These are phyloP conservation scores for Cynanchum wilfordii DNA, from an alignment of 257 asterid species.

Conservation along the genomic window DNA sequence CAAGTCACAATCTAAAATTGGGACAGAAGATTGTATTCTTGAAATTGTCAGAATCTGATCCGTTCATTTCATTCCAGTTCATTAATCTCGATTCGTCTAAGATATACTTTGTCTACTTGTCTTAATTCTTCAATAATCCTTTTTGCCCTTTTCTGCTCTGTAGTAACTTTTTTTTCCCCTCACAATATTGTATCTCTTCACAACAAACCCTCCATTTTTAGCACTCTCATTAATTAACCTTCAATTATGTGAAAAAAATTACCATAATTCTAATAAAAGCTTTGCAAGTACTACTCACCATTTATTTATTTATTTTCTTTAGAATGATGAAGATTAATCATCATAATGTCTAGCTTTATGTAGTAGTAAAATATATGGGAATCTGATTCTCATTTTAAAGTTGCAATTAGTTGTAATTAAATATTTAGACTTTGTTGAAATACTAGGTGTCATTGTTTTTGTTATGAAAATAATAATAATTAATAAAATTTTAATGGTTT, in stretches of 20 bases:
- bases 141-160: background rate
- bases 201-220: too few species aligned
- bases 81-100: background rate
- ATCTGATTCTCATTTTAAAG: slow-evolving; percentile 1
- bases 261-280: too few species aligned
- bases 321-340: background rate
- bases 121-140: background rate
- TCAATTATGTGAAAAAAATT: too few species aligned
- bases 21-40: slow-evolving; percentile 1
- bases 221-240: too few species aligned
- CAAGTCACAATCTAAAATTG: background rate
- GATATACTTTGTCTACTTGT: slow-evolving; percentile 4
- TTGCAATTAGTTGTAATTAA: background rate
- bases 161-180: too few species aligned
- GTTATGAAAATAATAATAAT: background rate
- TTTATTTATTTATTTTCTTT: background rate
- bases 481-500: too few species aligned
- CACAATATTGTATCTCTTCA: too few species aligned
- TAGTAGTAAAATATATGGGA: background rate
- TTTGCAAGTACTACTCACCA: too few species aligned
- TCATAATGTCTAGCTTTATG: background rate
- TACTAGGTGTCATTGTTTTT: background rate
- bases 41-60: background rate
- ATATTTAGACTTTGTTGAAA: background rate
- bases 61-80: background rate